Conservation (phyloP, 2,329 filamentous ascomycete species). For the Botrytis elliptica region DNA sequence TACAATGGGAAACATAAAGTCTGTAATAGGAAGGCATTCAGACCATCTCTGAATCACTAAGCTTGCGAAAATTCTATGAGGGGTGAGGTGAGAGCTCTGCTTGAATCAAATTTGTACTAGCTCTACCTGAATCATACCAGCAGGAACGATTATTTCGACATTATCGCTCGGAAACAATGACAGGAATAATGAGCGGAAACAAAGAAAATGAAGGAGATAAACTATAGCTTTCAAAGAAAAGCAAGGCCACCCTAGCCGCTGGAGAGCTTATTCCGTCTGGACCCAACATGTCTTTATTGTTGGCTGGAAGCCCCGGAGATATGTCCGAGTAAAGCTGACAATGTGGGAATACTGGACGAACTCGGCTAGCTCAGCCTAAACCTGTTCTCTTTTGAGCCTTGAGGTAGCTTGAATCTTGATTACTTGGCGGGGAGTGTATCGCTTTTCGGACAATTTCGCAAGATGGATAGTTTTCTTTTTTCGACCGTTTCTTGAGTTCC, state of each 20-base stretch:
- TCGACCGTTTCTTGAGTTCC: not conserved
- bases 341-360: not conserved
- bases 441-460: not conserved
- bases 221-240: not conserved
- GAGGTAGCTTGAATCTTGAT: not conserved
- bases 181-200: not conserved
- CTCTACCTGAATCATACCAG: not conserved
- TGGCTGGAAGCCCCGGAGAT: not conserved
- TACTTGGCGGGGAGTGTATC: not conserved
- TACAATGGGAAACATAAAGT: not conserved
- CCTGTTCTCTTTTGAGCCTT: not conserved
- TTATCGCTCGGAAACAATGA: not conserved
- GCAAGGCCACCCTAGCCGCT: not conserved
- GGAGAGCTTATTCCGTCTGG: not conserved
- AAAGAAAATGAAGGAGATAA: not conserved
- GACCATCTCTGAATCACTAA: not conserved
- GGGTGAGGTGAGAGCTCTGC: not conserved
- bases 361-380: not conserved
- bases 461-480: not conserved
- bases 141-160: not conserved
- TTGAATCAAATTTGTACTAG: not conserved
- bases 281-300: not conserved
- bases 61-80: not conserved
- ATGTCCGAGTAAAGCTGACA: not conserved
- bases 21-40: not conserved